Conservation (phyloP, 75 land plant species). For the Pinus taeda region DNA sequence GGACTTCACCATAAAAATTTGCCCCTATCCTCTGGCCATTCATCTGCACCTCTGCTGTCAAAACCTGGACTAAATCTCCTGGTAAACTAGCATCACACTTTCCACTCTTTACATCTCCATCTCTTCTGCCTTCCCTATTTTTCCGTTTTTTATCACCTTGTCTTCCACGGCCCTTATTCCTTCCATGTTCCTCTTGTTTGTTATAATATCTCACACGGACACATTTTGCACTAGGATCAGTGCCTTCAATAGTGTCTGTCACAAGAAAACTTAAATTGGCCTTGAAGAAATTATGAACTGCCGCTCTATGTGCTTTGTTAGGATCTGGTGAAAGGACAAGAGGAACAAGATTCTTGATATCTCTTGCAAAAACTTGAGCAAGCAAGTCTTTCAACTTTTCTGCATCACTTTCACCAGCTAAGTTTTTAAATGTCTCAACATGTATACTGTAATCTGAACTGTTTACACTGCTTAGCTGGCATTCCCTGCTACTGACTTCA, state of each 20-base stretch:
- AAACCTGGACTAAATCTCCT: slow-evolving; percentile 19
- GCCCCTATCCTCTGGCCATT: too few species aligned
- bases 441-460: slow-evolving; percentile 29
- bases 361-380: slow-evolving; percentile 33
- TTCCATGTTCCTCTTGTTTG: slow-evolving; percentile 13
- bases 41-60: too few species aligned
- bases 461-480: slow-evolving; percentile 10
- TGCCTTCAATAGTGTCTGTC: slow-evolving; percentile 84
- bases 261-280: slow-evolving; percentile 62
- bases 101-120: slow-evolving; percentile 37
- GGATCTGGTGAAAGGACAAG: slow-evolving; percentile 69
- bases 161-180: not conserved
- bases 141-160: slow-evolving; percentile 6
- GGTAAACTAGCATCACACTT: slow-evolving; percentile 14
- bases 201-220: slow-evolving; percentile 54
- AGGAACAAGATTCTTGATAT: slow-evolving; percentile 27
- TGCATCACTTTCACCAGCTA: slow-evolving; percentile 71
- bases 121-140: slow-evolving; percentile 25
- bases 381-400: slow-evolving; percentile 54
- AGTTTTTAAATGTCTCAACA: slow-evolving; percentile 57
- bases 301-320: slow-evolving; percentile 81
- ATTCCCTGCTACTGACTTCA: slow-evolving; percentile 17
- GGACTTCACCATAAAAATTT: too few species aligned
- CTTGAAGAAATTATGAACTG: slow-evolving; percentile 87
- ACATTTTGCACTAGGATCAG: slow-evolving; percentile 63